A percentile compares a stretch with the other conserved stretches of the same genome.
These are phyloP conservation scores for Zalaria obscura DNA, from an alignment of 2,329 filamentous ascomycete genomes.

Conservation along the genomic window DNA sequence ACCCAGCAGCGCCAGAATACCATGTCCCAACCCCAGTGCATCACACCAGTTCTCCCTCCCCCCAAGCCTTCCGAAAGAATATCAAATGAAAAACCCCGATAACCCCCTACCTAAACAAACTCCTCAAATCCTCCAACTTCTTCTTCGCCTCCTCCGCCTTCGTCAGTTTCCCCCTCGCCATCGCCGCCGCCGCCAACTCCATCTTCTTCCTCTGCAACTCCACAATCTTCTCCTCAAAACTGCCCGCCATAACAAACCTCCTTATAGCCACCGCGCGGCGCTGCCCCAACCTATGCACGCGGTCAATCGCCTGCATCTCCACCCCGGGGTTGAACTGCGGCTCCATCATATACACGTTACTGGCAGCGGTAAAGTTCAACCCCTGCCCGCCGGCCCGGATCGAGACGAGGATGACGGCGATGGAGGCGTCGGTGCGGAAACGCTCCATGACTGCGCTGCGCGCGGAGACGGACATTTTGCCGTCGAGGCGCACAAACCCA, in stretches of 20 bases:
- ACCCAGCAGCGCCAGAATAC: too few relatives aligned
- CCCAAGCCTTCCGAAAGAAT: too few relatives aligned
- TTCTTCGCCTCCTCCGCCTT: conserved; percentile 51
- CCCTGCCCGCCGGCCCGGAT: conserved; percentile 87
- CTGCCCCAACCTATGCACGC: conserved; percentile 86
- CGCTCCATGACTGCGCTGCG: conserved; percentile 62
- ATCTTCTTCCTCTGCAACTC: conserved; percentile 85
- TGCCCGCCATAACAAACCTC: conserved; percentile 77
- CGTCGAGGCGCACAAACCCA: conserved; percentile 69
- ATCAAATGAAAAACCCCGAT: too few relatives aligned
- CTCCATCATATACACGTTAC: conserved; percentile 91
- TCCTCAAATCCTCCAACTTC: conserved; percentile 46
- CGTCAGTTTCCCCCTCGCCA: conserved; percentile 44
- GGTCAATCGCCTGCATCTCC: conserved; percentile 86
- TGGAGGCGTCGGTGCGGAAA: conserved; percentile 57
- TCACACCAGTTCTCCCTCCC: too few relatives aligned
- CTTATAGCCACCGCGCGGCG: too few relatives aligned
- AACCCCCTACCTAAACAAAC: conserved; percentile 41
- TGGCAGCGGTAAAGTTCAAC: conserved; percentile 77
- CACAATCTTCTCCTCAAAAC: conserved; percentile 90
- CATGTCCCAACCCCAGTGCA: too few relatives aligned
- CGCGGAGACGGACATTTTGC: conserved; percentile 64
- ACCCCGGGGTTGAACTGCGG: conserved; percentile 94
- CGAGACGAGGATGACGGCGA: conserved; percentile 77
- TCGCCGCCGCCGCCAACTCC: conserved; percentile 73